Evolutionary conservation across 1,139 yeast genomes (phyloP).

Genomic region (Dujonia santamariae): DNA sequence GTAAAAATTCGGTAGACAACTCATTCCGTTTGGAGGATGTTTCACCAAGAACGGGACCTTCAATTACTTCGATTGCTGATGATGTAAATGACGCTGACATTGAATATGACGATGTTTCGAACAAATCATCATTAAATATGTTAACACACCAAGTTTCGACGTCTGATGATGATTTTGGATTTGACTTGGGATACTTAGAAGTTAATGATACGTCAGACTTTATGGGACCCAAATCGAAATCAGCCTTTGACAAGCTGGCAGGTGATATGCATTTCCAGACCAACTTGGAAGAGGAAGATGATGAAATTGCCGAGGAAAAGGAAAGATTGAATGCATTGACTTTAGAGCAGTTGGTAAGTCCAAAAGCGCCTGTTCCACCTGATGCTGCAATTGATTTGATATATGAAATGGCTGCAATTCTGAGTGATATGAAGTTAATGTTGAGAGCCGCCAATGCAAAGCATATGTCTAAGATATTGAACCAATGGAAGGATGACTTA

Average conservation of each 20-base stretch:
- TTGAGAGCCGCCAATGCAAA: slow-evolving; percentile 60
- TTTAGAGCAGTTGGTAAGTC: slow-evolving; percentile 52
- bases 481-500: slow-evolving; percentile 31
- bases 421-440: slow-evolving; percentile 63
- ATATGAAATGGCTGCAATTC: slow-evolving; percentile 57
- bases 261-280: slow-evolving; percentile 11
- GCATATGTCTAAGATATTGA: slow-evolving; percentile 48
- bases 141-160: neutral
- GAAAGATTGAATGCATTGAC: slow-evolving; percentile 27
- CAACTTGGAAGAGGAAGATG: slow-evolving; percentile 13
- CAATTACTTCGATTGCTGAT: neutral
- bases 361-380: slow-evolving; percentile 50
- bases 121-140: too few relatives aligned
- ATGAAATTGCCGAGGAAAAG: slow-evolving; percentile 13
- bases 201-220: slow-evolving; percentile 17
- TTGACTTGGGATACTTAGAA: slow-evolving; percentile 29
- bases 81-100: neutral
- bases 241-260: slow-evolving; percentile 33
- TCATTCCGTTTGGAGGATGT: too few relatives aligned
- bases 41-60: neutral
- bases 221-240: slow-evolving; percentile 34
- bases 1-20: too few relatives aligned
- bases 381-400: slow-evolving; percentile 55
- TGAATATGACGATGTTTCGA: slow-evolving; percentile 2
- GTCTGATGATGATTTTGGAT: slow-evolving; percentile 13